Evolutionary conservation across 1,284 basidiomycete genomes (phyloP).

Genomic region (Clitocybe nebularis): DNA sequence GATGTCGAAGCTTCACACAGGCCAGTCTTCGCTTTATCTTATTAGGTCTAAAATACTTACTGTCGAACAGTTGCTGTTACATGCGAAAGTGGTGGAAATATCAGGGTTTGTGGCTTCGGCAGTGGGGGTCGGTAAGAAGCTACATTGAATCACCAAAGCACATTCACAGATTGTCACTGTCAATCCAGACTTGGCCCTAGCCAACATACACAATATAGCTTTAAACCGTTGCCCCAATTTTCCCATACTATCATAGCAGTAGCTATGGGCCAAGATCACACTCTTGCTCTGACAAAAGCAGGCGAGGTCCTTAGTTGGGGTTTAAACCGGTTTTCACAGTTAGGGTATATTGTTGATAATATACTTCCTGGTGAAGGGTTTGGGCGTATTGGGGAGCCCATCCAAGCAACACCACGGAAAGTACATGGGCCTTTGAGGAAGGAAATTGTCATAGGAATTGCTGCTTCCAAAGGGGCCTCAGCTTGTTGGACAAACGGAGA

Average conservation of each 20-base stretch:
- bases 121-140: conserved; percentile 66
- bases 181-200: conserved; percentile 62
- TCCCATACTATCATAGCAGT: conserved; percentile 53
- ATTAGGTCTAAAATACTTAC: conserved; percentile 20
- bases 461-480: conserved; percentile 85
- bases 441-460: conserved; percentile 77
- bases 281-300: conserved; percentile 74
- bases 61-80: conserved; percentile 61
- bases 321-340: conserved; percentile 80
- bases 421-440: conserved; percentile 79
- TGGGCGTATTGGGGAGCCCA: conserved; percentile 44
- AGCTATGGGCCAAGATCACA: conserved; percentile 93
- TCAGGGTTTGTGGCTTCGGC: conserved; percentile 85
- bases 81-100: conserved; percentile 66
- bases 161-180: not conserved
- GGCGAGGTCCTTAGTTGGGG: conserved; percentile 94
- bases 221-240: conserved; percentile 61
- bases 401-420: conserved; percentile 77
- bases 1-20: conserved; percentile 85
- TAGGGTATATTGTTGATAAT: conserved; percentile 84
- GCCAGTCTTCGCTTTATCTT: conserved; percentile 15
- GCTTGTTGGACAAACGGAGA: conserved; percentile 86
- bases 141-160: not conserved
- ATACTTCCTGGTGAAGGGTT: conserved; percentile 23
- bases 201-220: conserved; percentile 77